Conservation (phyloP, 1,139 yeast species). For the Candida tunisiensis region DNA sequence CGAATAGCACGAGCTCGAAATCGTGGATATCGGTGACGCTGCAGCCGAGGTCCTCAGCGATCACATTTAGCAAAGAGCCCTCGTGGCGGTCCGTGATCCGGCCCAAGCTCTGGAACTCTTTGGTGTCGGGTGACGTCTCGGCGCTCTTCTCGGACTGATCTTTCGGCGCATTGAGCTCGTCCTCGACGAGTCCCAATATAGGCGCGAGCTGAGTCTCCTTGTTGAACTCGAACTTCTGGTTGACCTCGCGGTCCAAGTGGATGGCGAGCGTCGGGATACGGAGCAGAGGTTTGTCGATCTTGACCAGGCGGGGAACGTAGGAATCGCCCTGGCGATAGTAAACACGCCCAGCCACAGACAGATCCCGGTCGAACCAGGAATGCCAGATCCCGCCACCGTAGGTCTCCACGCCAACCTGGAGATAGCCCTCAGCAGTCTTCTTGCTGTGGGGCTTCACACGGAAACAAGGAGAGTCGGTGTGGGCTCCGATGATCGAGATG, state of each 20-base stretch:
- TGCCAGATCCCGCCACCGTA: conserved; percentile 92
- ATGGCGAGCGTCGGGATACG: conserved; percentile 93
- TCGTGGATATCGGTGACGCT: conserved; percentile 45
- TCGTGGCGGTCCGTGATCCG: conserved; percentile 62
- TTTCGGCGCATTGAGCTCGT: conserved; percentile 12
- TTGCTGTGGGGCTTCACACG: conserved; percentile 82
- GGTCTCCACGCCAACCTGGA: conserved; percentile 84
- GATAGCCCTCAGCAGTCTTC: conserved; percentile 47
- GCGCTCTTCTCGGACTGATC: conserved; percentile 13
- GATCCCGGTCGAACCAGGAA: conserved; percentile 77
- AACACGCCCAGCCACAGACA: conserved; percentile 85
- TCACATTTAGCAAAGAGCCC: conserved; percentile 43
- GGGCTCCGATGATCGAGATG: conserved; percentile 59
- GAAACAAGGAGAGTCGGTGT: conserved; percentile 72
- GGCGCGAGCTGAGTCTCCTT: conserved; percentile 79
- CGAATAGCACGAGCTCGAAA: conserved; percentile 78
- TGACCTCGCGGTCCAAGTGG: conserved; percentile 68
- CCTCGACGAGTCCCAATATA: conserved; percentile 54
- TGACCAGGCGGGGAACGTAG: conserved; percentile 50
- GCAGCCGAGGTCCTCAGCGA: conserved; percentile 48
- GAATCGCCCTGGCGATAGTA: conserved; percentile 39
- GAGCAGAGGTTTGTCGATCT: conserved; percentile 67
- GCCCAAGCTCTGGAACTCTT: conserved; percentile 49
- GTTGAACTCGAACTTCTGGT: conserved; percentile 72
- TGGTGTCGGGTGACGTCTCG: conserved; percentile 30